A percentile compares a stretch with the other conserved stretches of the same genome.
These are phyloP conservation scores for Calonectria henricotiae DNA, from an alignment of 2,329 filamentous ascomycete species.

Conservation along the genomic window DNA sequence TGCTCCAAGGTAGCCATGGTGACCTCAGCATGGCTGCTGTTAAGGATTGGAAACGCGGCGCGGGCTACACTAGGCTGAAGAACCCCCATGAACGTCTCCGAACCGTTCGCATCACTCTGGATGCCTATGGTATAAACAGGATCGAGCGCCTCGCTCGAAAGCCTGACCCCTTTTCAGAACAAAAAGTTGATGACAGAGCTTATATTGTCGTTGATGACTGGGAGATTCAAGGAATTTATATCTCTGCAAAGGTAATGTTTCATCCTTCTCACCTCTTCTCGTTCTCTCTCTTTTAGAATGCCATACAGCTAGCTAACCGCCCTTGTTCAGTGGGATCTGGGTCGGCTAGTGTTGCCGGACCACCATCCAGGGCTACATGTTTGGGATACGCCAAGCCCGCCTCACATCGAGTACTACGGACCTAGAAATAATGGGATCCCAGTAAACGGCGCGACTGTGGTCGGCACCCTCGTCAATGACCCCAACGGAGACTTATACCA, in stretches of 20 bases:
- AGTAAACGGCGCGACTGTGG: neutral
- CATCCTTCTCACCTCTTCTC: too few species aligned
- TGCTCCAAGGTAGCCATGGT: neutral
- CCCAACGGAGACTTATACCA: neutral
- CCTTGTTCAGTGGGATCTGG: slow-evolving; percentile 5
- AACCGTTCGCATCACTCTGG: neutral
- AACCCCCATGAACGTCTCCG: neutral
- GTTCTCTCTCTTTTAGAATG: neutral
- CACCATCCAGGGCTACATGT: neutral
- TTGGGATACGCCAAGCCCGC: slow-evolving; percentile 32
- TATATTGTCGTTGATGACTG: slow-evolving; percentile 16
- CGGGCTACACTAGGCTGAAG: neutral
- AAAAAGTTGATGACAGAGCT: neutral
- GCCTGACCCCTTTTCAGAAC: neutral
- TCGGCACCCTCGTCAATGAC: neutral
- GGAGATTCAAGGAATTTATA: neutral
- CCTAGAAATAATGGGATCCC: neutral
- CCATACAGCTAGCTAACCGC: neutral
- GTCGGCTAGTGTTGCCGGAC: neutral
- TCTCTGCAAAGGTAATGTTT: neutral
- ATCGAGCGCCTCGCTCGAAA: neutral
- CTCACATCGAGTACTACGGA: slow-evolving; percentile 15
- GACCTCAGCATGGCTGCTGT: neutral
- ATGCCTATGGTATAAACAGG: slow-evolving; percentile 9
- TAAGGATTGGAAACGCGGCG: slow-evolving; percentile 4